Conservation (phyloP, 176 grass and related monocot genomes). For the Aegilops umbellulata region DNA sequence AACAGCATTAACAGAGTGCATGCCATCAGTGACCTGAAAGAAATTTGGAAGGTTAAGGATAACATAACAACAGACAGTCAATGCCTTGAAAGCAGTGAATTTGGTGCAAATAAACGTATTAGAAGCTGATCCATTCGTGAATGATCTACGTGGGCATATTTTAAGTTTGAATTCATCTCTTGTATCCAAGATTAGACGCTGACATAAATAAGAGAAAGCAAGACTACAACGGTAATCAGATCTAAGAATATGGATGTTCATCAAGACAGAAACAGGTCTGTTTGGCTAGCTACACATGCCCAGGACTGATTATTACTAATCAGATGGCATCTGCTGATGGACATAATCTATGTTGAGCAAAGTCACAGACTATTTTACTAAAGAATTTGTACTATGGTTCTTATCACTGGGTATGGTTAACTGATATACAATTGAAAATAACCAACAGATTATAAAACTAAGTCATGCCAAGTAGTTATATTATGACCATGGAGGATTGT, state of each 20-base stretch:
- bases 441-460: background rate
- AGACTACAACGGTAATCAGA: background rate
- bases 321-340: background rate
- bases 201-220: background rate
- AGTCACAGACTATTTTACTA: background rate
- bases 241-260: background rate
- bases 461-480: background rate
- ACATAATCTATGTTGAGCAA: background rate
- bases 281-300: background rate
- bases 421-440: background rate
- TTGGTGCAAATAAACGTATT: background rate
- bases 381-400: background rate
- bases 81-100: background rate
- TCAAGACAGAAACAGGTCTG: background rate
- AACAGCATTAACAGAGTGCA: constrained; percentile 79
- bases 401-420: background rate
- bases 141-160: background rate
- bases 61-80: background rate
- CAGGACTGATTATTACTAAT: background rate
- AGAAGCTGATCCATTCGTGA: background rate
- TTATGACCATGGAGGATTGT: background rate
- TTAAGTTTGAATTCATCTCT: background rate
- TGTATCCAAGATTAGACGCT: background rate
- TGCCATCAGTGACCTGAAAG: constrained; percentile 65
- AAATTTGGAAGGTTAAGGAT: background rate